Evolutionary conservation across 306 rosid genomes (phyloP).

Genomic region (Sesbania bispinosa): DNA sequence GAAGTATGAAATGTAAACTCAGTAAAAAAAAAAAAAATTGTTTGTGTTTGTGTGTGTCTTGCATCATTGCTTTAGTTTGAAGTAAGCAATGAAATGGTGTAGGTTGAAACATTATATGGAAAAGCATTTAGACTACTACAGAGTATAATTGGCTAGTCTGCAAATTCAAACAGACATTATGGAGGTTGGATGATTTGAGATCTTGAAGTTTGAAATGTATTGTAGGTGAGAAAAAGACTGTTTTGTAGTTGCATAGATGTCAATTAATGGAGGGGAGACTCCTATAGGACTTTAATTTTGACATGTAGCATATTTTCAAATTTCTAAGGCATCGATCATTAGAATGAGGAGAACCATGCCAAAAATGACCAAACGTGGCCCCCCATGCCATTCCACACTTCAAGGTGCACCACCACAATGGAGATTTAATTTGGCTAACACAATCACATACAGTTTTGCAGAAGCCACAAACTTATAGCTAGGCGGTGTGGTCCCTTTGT

Average conservation of each 20-base stretch:
- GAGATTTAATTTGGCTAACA: not conserved
- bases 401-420: slow-evolving; percentile 31
- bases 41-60: too few species aligned
- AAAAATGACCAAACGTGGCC: slow-evolving; percentile 30
- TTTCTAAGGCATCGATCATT: slow-evolving; percentile 38
- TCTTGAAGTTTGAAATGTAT: slow-evolving; percentile 22
- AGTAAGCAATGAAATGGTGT: too few species aligned
- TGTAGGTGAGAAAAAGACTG: slow-evolving; percentile 26
- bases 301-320: slow-evolving; percentile 6
- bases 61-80: too few species aligned
- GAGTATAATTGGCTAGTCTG: not conserved
- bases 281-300: too few species aligned
- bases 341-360: slow-evolving; percentile 26
- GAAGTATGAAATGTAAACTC: too few species aligned
- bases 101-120: not conserved
- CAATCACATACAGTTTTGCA: too few species aligned
- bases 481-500: not conserved
- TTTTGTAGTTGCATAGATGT: slow-evolving; percentile 17
- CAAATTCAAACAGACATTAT: slow-evolving; percentile 29
- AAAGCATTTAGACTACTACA: not conserved
- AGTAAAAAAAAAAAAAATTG: too few species aligned
- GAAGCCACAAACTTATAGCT: not conserved
- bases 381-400: slow-evolving; percentile 26
- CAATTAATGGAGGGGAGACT: too few species aligned
- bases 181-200: slow-evolving; percentile 29